Conservation (phyloP, 2,329 filamentous ascomycete genomes). For the Aspergillus calidoustus region DNA sequence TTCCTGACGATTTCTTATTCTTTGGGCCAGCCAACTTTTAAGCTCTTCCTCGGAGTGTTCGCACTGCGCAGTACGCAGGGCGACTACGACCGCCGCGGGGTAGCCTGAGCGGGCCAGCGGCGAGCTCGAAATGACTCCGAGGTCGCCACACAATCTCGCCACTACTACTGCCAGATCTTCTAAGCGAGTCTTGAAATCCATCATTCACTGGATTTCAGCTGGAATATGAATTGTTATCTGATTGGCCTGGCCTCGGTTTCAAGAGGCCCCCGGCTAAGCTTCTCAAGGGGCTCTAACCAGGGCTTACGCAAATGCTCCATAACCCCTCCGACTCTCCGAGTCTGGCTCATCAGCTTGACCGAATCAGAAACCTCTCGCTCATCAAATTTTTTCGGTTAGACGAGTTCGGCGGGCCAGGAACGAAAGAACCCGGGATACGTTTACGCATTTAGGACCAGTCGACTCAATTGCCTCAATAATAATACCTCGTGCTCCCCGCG, state of each 20-base stretch:
- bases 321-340: too few relatives aligned
- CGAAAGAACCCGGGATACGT: constrained; percentile 5
- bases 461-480: neutral
- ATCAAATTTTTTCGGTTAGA: constrained; percentile 8
- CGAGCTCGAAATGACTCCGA: neutral
- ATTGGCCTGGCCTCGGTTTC: neutral
- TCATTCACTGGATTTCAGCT: neutral
- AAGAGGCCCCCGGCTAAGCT: neutral
- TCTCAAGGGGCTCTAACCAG: neutral
- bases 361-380: constrained; percentile 1
- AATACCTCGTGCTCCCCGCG: neutral
- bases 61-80: neutral
- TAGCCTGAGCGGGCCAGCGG: neutral
- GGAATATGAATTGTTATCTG: neutral
- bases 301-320: too few relatives aligned
- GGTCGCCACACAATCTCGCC: neutral
- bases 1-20: neutral
- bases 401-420: neutral
- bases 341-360: neutral
- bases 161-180: neutral
- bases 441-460: neutral
- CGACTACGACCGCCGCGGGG: neutral
- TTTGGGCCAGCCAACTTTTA: neutral
- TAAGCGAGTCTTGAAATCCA: neutral
- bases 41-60: neutral